A percentile compares a stretch with the other conserved stretches of the same genome.
Evolutionary conservation across 2,329 filamentous ascomycete species (phyloP).

Genomic region (Trichophyton benhamiae): DNA sequence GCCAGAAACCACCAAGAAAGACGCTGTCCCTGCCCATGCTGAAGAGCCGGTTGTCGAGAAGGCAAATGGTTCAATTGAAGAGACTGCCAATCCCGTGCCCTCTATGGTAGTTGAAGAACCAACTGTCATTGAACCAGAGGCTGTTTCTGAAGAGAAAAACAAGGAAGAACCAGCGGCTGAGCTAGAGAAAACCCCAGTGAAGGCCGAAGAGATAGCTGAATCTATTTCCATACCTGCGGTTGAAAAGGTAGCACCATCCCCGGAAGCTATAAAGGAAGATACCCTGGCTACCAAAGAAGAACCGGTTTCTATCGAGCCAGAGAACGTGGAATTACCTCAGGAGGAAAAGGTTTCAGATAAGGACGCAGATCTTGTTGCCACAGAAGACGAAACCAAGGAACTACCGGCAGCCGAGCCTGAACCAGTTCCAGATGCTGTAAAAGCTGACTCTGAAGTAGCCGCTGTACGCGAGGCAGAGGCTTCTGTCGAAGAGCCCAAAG

Average conservation of each 20-base stretch:
- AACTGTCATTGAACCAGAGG: neutral
- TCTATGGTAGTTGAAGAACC: neutral
- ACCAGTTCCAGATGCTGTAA: neutral
- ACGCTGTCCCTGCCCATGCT: neutral
- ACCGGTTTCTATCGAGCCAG: neutral
- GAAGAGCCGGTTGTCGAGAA: neutral
- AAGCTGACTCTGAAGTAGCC: neutral
- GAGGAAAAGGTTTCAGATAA: neutral
- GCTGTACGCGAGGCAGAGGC: neutral
- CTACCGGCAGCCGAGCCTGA: neutral
- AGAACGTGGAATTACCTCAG: neutral
- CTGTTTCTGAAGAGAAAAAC: neutral
- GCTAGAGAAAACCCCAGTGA: neutral
- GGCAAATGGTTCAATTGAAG: neutral
- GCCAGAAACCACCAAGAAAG: neutral
- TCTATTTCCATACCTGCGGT: neutral
- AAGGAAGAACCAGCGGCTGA: neutral
- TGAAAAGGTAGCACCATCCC: neutral
- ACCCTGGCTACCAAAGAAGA: neutral
- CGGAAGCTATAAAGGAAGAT: neutral
- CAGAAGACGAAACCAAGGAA: conserved; percentile 1
- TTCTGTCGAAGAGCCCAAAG: neutral
- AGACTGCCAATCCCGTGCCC: too few species aligned
- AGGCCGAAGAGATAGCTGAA: neutral
- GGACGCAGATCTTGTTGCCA: neutral